A percentile compares a stretch with the other conserved stretches of the same genome.
phyloP scores from a whole-genome alignment of 2,329 filamentous ascomycete genomes.

The Chrysoporthe puriensis region DNA sequence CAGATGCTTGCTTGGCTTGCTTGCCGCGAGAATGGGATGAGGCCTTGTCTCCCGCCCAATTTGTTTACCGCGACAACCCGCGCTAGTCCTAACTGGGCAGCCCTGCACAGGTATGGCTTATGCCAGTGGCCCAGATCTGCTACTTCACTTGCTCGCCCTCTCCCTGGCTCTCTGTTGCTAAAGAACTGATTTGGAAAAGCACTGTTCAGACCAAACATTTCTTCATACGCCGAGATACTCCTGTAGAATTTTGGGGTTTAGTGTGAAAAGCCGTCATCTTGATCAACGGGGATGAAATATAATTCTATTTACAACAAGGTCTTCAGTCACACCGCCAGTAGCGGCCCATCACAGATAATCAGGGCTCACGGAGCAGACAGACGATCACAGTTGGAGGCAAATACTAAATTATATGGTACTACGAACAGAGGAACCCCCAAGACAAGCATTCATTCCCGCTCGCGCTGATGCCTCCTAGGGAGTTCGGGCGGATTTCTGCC shows the following conservation, averaged over 20 bases:
- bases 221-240: neutral
- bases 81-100: slow-evolving; percentile 21
- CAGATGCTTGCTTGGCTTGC: slow-evolving; percentile 12
- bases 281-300: neutral
- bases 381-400: neutral
- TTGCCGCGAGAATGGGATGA: slow-evolving; percentile 23
- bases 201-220: neutral
- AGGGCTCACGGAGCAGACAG: neutral
- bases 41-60: slow-evolving; percentile 13
- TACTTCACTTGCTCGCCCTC: neutral
- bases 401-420: neutral
- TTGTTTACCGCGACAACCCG: slow-evolving; percentile 24
- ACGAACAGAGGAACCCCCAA: neutral
- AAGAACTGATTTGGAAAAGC: neutral
- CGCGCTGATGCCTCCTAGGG: neutral
- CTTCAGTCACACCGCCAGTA: neutral
- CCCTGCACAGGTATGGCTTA: neutral
- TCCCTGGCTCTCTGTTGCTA: neutral
- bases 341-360: neutral
- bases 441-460: neutral
- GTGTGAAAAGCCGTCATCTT: neutral
- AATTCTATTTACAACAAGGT: neutral
- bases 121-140: neutral
- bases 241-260: neutral
- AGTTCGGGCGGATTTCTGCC: neutral